Evolutionary conservation across 2,329 filamentous ascomycete species (phyloP), one percentile per base, ranked within the genome.

Genomic region (Dryadomyces quercus-mongolicae): DNA sequence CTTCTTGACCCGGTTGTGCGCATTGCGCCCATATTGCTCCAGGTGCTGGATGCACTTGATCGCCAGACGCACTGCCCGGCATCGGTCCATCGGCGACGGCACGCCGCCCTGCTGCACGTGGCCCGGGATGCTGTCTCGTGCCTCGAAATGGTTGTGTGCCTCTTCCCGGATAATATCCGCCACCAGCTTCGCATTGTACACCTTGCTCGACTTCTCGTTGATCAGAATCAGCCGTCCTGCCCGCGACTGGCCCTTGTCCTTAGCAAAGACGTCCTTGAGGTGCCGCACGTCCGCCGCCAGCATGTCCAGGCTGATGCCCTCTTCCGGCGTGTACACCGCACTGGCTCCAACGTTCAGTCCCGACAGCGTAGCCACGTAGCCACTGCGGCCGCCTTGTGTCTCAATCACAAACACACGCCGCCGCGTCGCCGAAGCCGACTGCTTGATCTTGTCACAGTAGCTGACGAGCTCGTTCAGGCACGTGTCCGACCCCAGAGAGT

Each of bases 381-480:
- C 93, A 5, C 88, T 96, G 55, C 88, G 84, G 40, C 93, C 93
- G 63, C 93, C 93, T 72, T 98, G 93, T 0, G 93, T 97, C 72
- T 98, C 93, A 54, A 98, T 92, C 53, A 98, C 91, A 70, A 98
- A 98, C 54, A 97, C 92, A 57, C 93, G 84, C 47, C 93, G 85
- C 56, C 93, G 85, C 1, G 90, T 94, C 1, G 93, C 91, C 1
- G 91, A 96, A 0, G 93, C 93, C 2, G 91, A 96, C 69, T 97
- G 93, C 70, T 94, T 90, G 71, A 97, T 96, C 64, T 91, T 92
- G 74, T 98, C 93, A 67, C 92, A 96, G 71, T 96, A 98, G 61
- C 85, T 81, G 59, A 96, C 89, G 43, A 98, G 77, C 54, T 95
- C 90, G 71, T 98, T 98, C 58, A 98, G 74, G 66, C 93, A 97